Evolutionary conservation across 177 flowering plant species (phyloP), one percentile per base, ranked within the genome.

Genomic region (Vitis hybrid): DNA sequence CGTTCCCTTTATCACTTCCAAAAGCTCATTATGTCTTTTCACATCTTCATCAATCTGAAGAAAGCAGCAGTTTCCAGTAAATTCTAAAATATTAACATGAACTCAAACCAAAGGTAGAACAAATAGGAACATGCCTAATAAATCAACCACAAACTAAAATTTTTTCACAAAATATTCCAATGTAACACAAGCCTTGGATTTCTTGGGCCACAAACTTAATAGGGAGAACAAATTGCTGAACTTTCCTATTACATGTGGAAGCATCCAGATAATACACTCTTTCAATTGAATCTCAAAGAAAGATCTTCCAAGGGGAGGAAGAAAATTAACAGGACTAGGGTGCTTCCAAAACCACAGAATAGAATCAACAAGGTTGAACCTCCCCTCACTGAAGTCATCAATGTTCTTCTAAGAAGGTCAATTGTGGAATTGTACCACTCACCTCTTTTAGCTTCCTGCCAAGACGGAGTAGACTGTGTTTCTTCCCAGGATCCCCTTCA

Each of bases 371-470:
- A 33, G 44, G 44, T 33, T 33, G 44, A 33, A 33, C 44, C 44
- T 33, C 44, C 7, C 7, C 44, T 6, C 44, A 33, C 44, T 33
- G 44, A 33, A 33, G 44, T 6, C 44, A 12, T 20, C 33, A 1
- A 11, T 10, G 28, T 44, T 18, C 2, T 14, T 28, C 50, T 9
- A 15, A 64, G 2, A 31, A 56, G 11, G 44, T 17, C 18, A 31
- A 10, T 55, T 10, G 0, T 17, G 28, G 49, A 57, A 62, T 55
- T 14, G 31, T 1, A 51, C 33, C 60, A 63, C 64, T 50, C 72
- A 94, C 99, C 95, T 92, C 98, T 83, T 87, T 95, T 47, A 94
- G 79, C 79, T 91, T 95, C 80, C 97, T 87, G 14, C 76, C 83
- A 65, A 94, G 84, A 59, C 92, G 76, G 54, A 85, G 90, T 53